Conservation (phyloP, 768 basidiomycete genomes). For the Pleurotus ostreatus region DNA sequence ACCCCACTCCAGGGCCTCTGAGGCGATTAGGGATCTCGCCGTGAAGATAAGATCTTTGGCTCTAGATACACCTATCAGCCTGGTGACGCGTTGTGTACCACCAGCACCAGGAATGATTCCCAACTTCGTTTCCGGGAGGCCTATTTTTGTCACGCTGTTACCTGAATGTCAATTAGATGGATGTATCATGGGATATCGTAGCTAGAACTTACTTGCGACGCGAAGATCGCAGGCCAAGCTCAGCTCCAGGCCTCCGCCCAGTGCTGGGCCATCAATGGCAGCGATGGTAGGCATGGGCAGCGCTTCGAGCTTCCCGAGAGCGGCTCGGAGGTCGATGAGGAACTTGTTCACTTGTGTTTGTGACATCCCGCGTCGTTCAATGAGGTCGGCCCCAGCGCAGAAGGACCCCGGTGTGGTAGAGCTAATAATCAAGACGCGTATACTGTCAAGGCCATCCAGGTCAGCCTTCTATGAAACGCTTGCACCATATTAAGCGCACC, state of each 20-base stretch:
- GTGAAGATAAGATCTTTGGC: constrained; percentile 89
- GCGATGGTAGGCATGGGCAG: constrained; percentile 88
- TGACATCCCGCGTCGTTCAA: constrained; percentile 82
- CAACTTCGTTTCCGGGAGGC: constrained; percentile 73
- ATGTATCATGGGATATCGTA: background rate
- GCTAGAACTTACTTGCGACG: constrained; percentile 59
- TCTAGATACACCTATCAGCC: constrained; percentile 72
- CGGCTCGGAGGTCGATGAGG: constrained; percentile 67
- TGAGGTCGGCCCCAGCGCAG: constrained; percentile 90
- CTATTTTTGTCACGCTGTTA: constrained; percentile 74
- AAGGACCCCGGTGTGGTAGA: constrained; percentile 77
- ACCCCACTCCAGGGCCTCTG: constrained; percentile 74
- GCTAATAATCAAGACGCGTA: constrained; percentile 79
- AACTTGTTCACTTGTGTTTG: constrained; percentile 71
- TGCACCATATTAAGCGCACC: constrained; percentile 22
- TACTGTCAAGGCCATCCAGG: constrained; percentile 31
- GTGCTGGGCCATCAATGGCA: constrained; percentile 88
- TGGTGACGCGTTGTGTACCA: constrained; percentile 79
- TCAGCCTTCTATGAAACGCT: background rate
- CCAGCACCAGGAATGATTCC: constrained; percentile 92
- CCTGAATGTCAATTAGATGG: constrained; percentile 28
- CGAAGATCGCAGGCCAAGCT: constrained; percentile 87
- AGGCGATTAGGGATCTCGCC: constrained; percentile 61
- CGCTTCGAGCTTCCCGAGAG: constrained; percentile 72
- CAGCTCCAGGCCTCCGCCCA: constrained; percentile 91